Conservation (phyloP, 2,329 filamentous ascomycete genomes). For the Coniochaeta hoffmannii region DNA sequence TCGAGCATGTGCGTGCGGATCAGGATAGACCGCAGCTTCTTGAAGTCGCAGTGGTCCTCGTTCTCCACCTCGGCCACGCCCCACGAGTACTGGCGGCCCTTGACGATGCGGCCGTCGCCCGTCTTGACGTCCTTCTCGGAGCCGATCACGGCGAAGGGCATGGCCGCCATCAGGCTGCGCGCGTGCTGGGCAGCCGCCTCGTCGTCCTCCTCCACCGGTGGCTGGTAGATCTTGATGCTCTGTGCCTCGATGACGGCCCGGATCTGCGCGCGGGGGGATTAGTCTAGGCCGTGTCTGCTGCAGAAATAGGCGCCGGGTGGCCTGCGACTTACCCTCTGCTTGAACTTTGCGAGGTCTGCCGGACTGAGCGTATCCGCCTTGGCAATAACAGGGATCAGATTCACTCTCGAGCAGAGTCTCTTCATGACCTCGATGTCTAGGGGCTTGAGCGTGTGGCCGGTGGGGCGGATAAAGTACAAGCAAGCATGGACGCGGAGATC, state of each 20-base stretch:
- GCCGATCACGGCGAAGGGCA: conserved; percentile 98
- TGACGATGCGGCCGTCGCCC: conserved; percentile 89
- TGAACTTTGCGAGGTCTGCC: conserved; percentile 84
- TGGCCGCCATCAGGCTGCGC: conserved; percentile 86
- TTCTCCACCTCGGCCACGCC: conserved; percentile 99
- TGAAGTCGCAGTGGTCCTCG: conserved; percentile 99
- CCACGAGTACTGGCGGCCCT: conserved; percentile 98
- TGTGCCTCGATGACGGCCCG: conserved; percentile 93
- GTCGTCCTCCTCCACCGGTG: conserved; percentile 95
- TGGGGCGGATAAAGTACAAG: conserved; percentile 98
- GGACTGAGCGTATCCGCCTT: conserved; percentile 98
- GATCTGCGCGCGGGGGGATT: conserved; percentile 49
- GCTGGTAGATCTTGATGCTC: conserved; percentile 99
- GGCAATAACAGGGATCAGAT: conserved; percentile 95
- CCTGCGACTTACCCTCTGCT: conserved; percentile 69
- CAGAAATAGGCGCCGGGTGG: background rate
- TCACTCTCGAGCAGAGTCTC: conserved; percentile 94
- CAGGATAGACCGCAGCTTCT: conserved; percentile 97
- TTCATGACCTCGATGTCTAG: conserved; percentile 99
- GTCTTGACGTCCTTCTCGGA: conserved; percentile 99
- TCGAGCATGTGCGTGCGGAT: conserved; percentile 99
- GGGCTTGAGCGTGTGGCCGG: conserved; percentile 96
- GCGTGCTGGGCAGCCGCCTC: conserved; percentile 94
- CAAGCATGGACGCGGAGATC: conserved; percentile 98
- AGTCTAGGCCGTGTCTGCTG: background rate